Conservation (phyloP, 306 rosid genomes). For the Cucurbita argyrosperma region DNA sequence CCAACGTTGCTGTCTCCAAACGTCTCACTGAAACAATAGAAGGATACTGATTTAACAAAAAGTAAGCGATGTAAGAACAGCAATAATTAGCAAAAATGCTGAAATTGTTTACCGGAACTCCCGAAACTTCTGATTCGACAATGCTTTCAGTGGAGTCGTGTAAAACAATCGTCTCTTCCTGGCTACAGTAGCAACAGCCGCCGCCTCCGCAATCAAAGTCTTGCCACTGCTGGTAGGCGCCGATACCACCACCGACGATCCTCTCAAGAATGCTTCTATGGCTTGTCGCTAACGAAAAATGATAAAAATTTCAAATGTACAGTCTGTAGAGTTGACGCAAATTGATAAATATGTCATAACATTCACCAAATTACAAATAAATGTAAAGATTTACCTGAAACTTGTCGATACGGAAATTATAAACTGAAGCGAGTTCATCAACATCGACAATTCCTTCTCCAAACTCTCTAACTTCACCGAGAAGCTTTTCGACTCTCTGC, state of each 20-base stretch:
- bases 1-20: constrained; percentile 81
- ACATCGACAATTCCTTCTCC: constrained; percentile 64
- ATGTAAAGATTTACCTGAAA: constrained; percentile 46
- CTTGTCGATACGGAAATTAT: constrained; percentile 78
- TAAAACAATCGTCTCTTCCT: constrained; percentile 59
- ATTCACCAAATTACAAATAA: background rate
- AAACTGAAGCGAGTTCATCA: constrained; percentile 63
- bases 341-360: background rate
- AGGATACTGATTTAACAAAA: background rate
- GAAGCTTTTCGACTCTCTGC: constrained; percentile 81
- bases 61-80: background rate
- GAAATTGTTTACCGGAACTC: constrained; percentile 55
- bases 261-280: constrained; percentile 70
- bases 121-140: constrained; percentile 95
- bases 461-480: constrained; percentile 52
- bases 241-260: constrained; percentile 89
- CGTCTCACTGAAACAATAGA: constrained; percentile 46
- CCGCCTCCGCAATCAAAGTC: constrained; percentile 91
- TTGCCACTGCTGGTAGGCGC: constrained; percentile 98
- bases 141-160: constrained; percentile 93
- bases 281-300: constrained; percentile 49
- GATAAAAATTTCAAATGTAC: background rate
- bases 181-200: constrained; percentile 78
- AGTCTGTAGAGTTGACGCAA: background rate
- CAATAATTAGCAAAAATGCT: background rate